Base-by-base conservation (phyloP, 495 filamentous ascomycete genomes). In the Lentithecium fluviatile region DNA sequence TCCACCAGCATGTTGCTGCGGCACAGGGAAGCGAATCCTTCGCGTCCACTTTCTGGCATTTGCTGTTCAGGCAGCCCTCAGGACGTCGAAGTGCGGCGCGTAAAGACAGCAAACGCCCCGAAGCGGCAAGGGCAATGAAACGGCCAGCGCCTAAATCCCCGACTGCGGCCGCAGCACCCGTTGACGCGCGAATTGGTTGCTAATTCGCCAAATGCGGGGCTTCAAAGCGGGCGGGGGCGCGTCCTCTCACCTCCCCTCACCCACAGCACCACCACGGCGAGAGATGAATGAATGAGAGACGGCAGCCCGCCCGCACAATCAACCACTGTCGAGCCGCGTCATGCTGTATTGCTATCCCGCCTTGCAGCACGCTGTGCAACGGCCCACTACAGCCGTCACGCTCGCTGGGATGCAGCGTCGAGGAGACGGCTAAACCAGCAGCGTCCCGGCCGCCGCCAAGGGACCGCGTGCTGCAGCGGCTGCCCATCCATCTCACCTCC, bases 41-140 rank as follows among this genome's bases (percentile, higher is more conserved):
- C 56, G 62, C 49, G 29, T 32, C 29, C 29, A 32, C 26, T 52
- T 42, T 3, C 45, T 56, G 42, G 21, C 52, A 46, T 58, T 37
- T 53, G 21, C 47, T n/a, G n/a, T n/a, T n/a, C n/a, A n/a, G n/a
- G 46, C 40, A 13, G 36, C 23, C 38, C 49, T 17, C 32, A 25
- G 20, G 37, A n/a, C 51, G 54, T 54, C 54, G 47, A 29, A 52
- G 6, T 45, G 38, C 29, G 56, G 50, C 54, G 54, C 29, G 20
- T 58, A 56, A 50, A 17, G 40, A n/a, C 55, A 45, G 62, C 55
- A 59, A 65, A 53, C 55, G 48, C 42, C 56, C 46, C 49, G 40
- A 60, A 65, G 47, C 62, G 50, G 62, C 52, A 48, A 6, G 19
- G 17, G 17, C n/a, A 8, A 10, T 52, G 49, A 52, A 32, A 36